These are phyloP conservation scores for Pterula multifida DNA, from an alignment of 1,284 basidiomycete species.

Conservation along the genomic window DNA sequence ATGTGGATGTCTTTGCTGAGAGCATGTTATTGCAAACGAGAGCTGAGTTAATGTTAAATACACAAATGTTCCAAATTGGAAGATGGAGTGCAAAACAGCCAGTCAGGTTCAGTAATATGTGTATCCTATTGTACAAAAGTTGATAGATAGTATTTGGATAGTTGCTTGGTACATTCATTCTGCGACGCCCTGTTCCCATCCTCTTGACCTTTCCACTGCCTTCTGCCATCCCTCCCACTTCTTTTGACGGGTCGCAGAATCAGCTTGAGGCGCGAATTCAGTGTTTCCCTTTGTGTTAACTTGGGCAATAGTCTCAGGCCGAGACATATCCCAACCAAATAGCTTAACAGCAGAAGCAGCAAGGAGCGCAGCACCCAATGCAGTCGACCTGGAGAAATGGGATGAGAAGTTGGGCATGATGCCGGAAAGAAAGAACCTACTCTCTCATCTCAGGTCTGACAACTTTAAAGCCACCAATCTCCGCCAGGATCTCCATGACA, in stretches of 20 bases:
- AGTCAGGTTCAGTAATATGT: no score
- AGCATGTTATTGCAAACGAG: no score
- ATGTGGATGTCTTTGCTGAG: no score
- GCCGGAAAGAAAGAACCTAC: conserved; percentile 29
- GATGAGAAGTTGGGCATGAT: conserved; percentile 2
- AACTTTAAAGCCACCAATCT: conserved; percentile 87
- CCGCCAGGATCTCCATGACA: conserved; percentile 87
- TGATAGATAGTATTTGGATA: no score
- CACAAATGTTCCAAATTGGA: no score
- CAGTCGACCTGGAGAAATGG: conserved; percentile 60
- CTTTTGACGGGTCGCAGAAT: conserved; percentile 42
- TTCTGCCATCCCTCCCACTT: conserved; percentile 74
- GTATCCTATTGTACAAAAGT: no score
- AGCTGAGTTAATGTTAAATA: no score
- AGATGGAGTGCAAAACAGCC: no score
- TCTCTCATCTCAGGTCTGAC: conserved; percentile 94
- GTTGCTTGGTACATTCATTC: conserved; percentile 15
- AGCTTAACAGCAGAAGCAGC: conserved; percentile 83
- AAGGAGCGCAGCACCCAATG: conserved; percentile 92
- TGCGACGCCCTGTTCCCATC: conserved; percentile 62
- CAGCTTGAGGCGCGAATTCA: conserved; percentile 55
- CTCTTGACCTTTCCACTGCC: conserved; percentile 70
- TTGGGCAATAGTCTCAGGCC: conserved; percentile 76
- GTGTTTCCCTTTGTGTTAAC: conserved; percentile 82
- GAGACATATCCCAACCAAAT: conserved; percentile 89